Evolutionary conservation across 768 basidiomycete species (phyloP).

Genomic region (Pleurotus djamor): DNA sequence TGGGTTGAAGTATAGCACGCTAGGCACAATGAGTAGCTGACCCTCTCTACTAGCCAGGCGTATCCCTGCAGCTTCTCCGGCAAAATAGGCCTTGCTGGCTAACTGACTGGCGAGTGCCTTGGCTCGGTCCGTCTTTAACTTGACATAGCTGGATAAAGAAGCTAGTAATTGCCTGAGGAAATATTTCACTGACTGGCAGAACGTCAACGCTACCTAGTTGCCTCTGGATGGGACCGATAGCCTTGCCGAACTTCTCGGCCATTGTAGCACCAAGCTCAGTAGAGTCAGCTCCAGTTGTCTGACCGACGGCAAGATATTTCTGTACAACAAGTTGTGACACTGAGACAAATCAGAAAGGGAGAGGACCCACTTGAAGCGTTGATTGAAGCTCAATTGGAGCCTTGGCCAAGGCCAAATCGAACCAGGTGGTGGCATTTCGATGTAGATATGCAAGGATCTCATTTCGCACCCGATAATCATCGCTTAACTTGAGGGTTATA

Average conservation of each 20-base stretch:
- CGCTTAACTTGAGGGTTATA: slow-evolving; percentile 78
- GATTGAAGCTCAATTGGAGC: slow-evolving; percentile 93
- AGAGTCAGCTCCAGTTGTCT: slow-evolving; percentile 67
- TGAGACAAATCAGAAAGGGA: background rate
- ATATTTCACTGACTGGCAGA: background rate
- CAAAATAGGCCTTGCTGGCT: slow-evolving; percentile 87
- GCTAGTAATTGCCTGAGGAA: slow-evolving; percentile 28
- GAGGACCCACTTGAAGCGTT: slow-evolving; percentile 71
- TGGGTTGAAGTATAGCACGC: background rate
- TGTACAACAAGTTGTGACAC: slow-evolving; percentile 23
- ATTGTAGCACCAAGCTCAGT: slow-evolving; percentile 91
- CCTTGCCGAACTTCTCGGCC: slow-evolving; percentile 83
- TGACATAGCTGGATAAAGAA: slow-evolving; percentile 51
- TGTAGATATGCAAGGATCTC: slow-evolving; percentile 79
- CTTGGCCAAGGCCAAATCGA: slow-evolving; percentile 80
- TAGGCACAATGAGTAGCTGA: slow-evolving; percentile 22
- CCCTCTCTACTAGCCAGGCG: slow-evolving; percentile 67
- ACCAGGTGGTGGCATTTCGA: slow-evolving; percentile 77
- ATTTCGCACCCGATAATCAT: slow-evolving; percentile 82
- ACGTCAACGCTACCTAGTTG: slow-evolving; percentile 56
- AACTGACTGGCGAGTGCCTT: slow-evolving; percentile 83
- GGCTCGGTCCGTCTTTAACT: slow-evolving; percentile 78
- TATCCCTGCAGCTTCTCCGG: slow-evolving; percentile 83
- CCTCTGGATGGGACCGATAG: slow-evolving; percentile 73
- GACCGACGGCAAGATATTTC: slow-evolving; percentile 86